A percentile compares a stretch with the other conserved stretches of the same genome.
These are phyloP conservation scores for Bonia amplexicaulis DNA, from an alignment of 176 grass and related monocot genomes.

Conservation along the genomic window DNA sequence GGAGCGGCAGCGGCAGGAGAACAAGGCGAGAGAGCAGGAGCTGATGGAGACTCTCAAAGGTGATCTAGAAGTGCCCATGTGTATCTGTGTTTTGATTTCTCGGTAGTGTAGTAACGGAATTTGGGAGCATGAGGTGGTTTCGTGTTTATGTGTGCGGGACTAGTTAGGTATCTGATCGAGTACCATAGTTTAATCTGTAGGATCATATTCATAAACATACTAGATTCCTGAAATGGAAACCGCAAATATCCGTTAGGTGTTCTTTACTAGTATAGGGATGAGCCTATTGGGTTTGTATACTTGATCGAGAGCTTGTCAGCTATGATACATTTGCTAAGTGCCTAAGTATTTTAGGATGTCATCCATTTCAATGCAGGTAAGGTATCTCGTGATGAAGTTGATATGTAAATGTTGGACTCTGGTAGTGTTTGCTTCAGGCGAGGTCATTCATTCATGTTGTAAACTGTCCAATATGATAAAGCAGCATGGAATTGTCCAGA, in stretches of 20 bases:
- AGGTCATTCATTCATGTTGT: neutral
- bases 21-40: slow-evolving; percentile 59
- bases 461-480: neutral
- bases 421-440: slow-evolving; percentile 7
- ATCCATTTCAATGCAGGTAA: neutral
- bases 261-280: neutral
- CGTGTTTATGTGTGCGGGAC: neutral
- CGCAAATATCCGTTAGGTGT: neutral
- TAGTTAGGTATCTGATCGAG: slow-evolving; percentile 3
- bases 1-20: slow-evolving; percentile 37
- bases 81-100: slow-evolving; percentile 3
- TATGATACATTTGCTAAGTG: neutral
- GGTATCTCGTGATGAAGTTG: neutral
- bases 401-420: neutral
- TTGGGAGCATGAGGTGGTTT: neutral
- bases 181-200: neutral
- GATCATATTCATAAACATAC: neutral
- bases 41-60: slow-evolving; percentile 73
- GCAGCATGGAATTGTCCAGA: neutral
- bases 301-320: neutral
- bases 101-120: neutral
- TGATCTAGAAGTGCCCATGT: slow-evolving; percentile 23
- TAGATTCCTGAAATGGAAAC: neutral
- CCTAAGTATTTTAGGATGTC: neutral
- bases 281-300: neutral